Base-by-base conservation (phyloP, 2,329 filamentous ascomycete genomes). In the Aspergillus sp. region DNA sequence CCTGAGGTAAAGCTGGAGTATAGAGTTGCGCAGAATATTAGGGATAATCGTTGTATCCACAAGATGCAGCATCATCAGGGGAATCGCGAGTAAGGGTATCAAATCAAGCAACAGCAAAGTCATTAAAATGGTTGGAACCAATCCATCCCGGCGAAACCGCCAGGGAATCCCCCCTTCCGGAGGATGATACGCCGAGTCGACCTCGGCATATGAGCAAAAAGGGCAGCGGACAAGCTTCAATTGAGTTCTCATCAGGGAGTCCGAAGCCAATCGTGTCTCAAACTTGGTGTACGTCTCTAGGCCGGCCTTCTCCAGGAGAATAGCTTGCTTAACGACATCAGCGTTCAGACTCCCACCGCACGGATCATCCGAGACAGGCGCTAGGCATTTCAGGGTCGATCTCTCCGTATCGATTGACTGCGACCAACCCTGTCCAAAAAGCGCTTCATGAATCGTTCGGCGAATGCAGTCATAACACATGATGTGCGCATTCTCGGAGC, bases 391-490 rank as follows among this genome's bases (percentile, higher is more conserved):
- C 49, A 97, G 78, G 0, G 90, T 91, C 35, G 88, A 88, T 35
- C 79, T 83, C 53, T 85, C 80, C 24, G 83, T 72, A 65, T 94
- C 82, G 61, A 96, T 87, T 62, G 84, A 94, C 53, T 88, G 85
- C 46, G 84, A 82, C 90, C 93, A 96, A 48, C 90, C 90, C 69
- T 97, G 94, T 0, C 94, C 94, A 67, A 95, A 97, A 0, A 97
- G 76, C 2, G 92, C 91, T 68, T 97, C 93, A 46, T 87, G 88
- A 53, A 93, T 81, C 10, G 91, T 87, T 58, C 88, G 84, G 57
- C 87, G 86, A 47, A 97, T 86, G 70, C 94, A 97, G 43, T 83
- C 82, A 71, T 92, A 72, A 57, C 76, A 79, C 33, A 78, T 75
- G n/a, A 75, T 60, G 62, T 79, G 76, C 20, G 60, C 62, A 45